phyloP scores from a whole-genome alignment of 805 yeast genomes.

The Saturnispora kantuleensis region DNA sequence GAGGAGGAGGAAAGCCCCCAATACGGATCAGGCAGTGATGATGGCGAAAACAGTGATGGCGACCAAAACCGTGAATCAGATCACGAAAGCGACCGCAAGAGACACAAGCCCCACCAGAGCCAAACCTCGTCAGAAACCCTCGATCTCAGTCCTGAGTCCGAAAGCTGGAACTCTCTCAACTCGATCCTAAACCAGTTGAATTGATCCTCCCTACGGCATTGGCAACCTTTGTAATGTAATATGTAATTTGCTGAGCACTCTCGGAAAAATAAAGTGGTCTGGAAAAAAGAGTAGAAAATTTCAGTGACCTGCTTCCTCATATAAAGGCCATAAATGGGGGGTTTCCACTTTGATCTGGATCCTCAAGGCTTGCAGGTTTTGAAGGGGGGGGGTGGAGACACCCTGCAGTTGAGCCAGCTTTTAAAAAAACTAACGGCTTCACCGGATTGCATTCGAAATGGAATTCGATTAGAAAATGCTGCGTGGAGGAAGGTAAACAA shows the following conservation, averaged over 20 bases:
- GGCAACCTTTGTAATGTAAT: not conserved
- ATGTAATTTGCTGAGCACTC: not conserved
- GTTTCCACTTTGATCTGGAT: not conserved
- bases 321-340: not conserved
- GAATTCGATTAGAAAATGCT: slow-evolving; percentile 27
- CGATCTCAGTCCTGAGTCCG: too few relatives aligned
- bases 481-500: slow-evolving; percentile 30
- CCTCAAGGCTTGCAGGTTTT: slow-evolving; percentile 1
- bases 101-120: not conserved
- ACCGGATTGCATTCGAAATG: slow-evolving; percentile 24
- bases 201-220: not conserved
- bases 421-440: not conserved
- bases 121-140: too few relatives aligned
- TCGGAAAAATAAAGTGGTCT: slow-evolving; percentile 5
- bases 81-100: slow-evolving; percentile 12
- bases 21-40: slow-evolving; percentile 9
- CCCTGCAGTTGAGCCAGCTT: slow-evolving; percentile 1
- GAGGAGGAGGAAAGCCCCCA: not conserved
- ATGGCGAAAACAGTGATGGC: slow-evolving; percentile 4
- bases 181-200: too few relatives aligned
- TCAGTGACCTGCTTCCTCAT: too few relatives aligned
- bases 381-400: slow-evolving; percentile 8
- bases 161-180: slow-evolving; percentile 12
- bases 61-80: slow-evolving; percentile 16
- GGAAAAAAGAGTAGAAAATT: not conserved